phyloP scores from a whole-genome alignment of 352 stramenopile genomes.

The Phytophthora rubi region DNA sequence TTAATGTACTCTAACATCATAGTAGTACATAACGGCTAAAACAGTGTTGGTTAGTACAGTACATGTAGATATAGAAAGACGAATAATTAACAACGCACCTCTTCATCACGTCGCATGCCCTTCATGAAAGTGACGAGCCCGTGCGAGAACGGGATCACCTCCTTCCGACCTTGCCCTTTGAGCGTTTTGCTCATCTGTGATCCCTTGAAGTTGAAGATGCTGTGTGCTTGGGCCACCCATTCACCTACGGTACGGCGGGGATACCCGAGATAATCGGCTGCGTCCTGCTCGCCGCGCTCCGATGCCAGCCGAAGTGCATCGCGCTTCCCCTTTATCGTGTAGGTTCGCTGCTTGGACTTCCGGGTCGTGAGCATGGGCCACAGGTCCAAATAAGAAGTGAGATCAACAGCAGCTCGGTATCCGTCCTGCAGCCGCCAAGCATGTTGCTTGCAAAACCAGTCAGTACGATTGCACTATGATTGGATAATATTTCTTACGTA shows the following conservation, averaged over 20 bases:
- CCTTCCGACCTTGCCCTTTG: background rate
- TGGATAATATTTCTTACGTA: too few species aligned
- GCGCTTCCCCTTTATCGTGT: background rate
- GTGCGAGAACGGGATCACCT: too few species aligned
- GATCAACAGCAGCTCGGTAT: background rate
- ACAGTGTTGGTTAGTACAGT: background rate
- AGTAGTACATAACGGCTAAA: background rate
- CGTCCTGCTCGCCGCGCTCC: background rate
- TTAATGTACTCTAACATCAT: background rate
- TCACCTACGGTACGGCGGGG: background rate
- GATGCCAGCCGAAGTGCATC: background rate
- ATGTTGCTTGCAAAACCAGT: too few species aligned
- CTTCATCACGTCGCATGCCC: background rate
- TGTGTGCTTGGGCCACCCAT: background rate
- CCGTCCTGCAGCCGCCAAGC: background rate
- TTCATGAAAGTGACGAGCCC: too few species aligned
- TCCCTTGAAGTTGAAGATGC: background rate
- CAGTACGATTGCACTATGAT: too few species aligned
- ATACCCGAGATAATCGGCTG: background rate
- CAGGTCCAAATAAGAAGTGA: background rate
- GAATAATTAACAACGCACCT: background rate
- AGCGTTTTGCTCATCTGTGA: background rate
- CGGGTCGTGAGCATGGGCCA: background rate
- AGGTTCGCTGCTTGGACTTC: background rate
- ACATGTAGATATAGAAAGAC: background rate